Evolutionary conservation across 2,329 filamentous ascomycete species (phyloP).

Genomic region (Colletotrichum neosansevieriae): DNA sequence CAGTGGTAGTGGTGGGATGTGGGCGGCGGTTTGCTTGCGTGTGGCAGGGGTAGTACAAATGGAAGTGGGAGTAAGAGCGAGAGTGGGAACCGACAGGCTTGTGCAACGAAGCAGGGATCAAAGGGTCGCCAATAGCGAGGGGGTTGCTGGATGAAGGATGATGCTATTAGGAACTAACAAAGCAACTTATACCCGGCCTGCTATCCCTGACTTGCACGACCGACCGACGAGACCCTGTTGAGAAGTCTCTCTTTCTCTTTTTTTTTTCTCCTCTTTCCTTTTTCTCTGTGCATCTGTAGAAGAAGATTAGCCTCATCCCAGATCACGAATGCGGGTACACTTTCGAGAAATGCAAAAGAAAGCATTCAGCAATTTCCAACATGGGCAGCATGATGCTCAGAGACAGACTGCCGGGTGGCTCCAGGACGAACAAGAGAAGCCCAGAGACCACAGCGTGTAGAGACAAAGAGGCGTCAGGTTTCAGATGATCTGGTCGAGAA

Average conservation of each 20-base stretch:
- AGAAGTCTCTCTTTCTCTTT: neutral
- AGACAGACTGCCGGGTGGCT: conserved; percentile 2
- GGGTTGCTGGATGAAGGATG: conserved; percentile 11
- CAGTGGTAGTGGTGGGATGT: neutral
- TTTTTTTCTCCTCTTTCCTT: neutral
- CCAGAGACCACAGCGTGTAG: neutral
- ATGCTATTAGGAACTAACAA: conserved; percentile 33
- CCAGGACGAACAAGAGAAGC: neutral
- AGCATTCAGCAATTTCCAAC: conserved; percentile 1
- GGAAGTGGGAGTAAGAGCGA: conserved; percentile 30
- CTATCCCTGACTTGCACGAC: conserved; percentile 16
- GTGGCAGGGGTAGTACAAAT: conserved; percentile 22
- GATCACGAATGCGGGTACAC: neutral
- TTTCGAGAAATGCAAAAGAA: neutral
- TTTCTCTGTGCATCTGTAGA: neutral
- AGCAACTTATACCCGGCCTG: conserved; percentile 28
- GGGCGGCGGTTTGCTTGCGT: conserved; percentile 22
- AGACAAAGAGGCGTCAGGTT: conserved; percentile 32
- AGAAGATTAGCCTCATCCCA: conserved; percentile 11
- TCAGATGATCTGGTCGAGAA: conserved; percentile 30
- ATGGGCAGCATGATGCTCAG: neutral
- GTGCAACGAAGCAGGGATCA: conserved; percentile 36
- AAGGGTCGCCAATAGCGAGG: conserved; percentile 15
- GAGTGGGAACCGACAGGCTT: conserved; percentile 40
- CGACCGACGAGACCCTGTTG: conserved; percentile 21